Conservation (phyloP, 148 eudicot genomes). For the Chenopodium suecicum region DNA sequence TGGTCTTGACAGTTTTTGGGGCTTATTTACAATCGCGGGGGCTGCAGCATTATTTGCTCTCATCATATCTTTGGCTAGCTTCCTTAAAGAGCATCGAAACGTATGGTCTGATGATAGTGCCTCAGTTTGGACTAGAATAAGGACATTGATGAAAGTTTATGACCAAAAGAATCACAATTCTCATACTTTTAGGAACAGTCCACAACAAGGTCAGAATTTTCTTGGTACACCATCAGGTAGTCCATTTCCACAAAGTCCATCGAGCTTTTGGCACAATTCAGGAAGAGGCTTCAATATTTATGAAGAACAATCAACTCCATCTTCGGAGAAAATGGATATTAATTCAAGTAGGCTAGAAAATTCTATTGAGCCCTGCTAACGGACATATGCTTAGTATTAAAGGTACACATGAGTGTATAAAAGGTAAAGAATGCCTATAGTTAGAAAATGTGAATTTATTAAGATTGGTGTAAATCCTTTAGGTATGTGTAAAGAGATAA, state of each 20-base stretch:
- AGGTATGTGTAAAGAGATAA: too few relatives aligned
- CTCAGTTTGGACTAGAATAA: slow-evolving; percentile 22
- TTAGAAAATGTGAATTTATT: too few relatives aligned
- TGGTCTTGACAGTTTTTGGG: slow-evolving; percentile 35
- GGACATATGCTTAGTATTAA: not conserved
- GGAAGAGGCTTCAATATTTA: slow-evolving; percentile 16
- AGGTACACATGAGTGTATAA: not conserved
- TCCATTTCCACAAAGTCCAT: slow-evolving; percentile 26
- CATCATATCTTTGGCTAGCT: slow-evolving; percentile 18
- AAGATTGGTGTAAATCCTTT: not conserved
- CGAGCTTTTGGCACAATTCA: slow-evolving; percentile 18
- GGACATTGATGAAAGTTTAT: slow-evolving; percentile 14
- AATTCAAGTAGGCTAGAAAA: not conserved
- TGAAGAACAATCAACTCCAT: slow-evolving; percentile 1
- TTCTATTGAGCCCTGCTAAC: not conserved
- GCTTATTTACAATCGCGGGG: slow-evolving; percentile 33
- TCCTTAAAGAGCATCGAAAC: slow-evolving; percentile 17
- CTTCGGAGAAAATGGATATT: not conserved
- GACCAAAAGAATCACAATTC: slow-evolving; percentile 27
- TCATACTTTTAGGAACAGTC: slow-evolving; percentile 28
- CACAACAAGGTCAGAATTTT: slow-evolving; percentile 6
- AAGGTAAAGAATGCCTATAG: too few relatives aligned
- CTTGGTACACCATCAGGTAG: slow-evolving; percentile 13
- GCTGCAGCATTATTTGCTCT: slow-evolving; percentile 23
- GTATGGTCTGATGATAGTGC: slow-evolving; percentile 19